Evolutionary conservation across 192 early-diverging fungal species (phyloP).

Genomic region (Rhizophagus sp.): DNA sequence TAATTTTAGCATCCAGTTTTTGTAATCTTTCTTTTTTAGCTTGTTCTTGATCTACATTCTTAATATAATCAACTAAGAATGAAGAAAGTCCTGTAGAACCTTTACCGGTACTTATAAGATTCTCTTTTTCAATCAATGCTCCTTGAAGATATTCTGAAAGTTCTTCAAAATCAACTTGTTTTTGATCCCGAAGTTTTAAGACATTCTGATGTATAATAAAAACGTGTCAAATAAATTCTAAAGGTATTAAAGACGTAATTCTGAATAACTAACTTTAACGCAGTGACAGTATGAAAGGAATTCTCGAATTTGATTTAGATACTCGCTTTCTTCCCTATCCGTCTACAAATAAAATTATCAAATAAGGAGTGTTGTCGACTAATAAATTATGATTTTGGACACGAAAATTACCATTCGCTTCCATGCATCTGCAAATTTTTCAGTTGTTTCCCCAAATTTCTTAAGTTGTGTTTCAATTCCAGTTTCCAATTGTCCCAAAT

Average conservation of each 20-base stretch:
- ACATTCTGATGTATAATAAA: conserved; percentile 51
- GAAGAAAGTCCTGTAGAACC: conserved; percentile 63
- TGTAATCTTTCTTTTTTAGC: conserved; percentile 79
- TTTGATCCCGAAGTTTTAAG: conserved; percentile 85
- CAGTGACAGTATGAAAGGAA: conserved; percentile 81
- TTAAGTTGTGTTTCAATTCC: conserved; percentile 76
- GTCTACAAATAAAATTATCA: conserved; percentile 36
- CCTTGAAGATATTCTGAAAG: conserved; percentile 77
- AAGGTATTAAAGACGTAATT: not conserved
- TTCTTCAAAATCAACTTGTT: conserved; percentile 95
- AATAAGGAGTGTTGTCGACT: no score
- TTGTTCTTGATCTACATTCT: conserved; percentile 82
- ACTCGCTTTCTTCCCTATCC: conserved; percentile 64
- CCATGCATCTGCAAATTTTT: conserved; percentile 66
- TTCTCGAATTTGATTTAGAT: conserved; percentile 79
- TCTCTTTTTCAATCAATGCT: conserved; percentile 70
- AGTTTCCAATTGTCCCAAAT: conserved; percentile 83
- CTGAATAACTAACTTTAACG: conserved; percentile 58
- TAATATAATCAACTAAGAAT: conserved; percentile 84
- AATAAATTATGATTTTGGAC: not conserved
- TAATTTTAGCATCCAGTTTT: conserved; percentile 69
- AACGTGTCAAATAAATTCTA: conserved; percentile 9
- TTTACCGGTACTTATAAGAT: conserved; percentile 64
- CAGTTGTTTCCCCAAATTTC: conserved; percentile 73
- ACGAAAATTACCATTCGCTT: conserved; percentile 59